phyloP scores from a whole-genome alignment of 805 yeast species.

The Candida takata region DNA sequence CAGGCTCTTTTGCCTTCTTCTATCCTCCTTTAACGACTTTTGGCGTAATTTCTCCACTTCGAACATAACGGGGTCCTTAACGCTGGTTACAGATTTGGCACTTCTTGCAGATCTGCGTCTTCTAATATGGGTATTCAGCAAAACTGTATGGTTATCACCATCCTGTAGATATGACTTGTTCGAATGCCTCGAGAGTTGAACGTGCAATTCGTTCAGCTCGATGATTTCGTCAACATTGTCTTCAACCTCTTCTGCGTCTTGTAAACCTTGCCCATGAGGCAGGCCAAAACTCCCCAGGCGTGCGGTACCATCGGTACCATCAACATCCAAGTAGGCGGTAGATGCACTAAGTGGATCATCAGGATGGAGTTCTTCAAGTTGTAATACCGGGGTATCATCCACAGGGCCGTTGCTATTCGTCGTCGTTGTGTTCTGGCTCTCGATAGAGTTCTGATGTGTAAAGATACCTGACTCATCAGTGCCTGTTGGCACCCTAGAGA shows the following conservation, averaged over 20 bases:
- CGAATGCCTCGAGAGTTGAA: slow-evolving; percentile 4
- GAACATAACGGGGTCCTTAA: slow-evolving; percentile 30
- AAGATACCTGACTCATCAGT: slow-evolving; percentile 23
- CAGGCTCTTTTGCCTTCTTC: slow-evolving; percentile 28
- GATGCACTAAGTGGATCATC: neutral
- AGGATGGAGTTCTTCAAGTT: neutral
- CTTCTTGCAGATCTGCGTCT: slow-evolving; percentile 16
- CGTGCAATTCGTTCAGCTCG: neutral
- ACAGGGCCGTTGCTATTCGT: slow-evolving; percentile 5
- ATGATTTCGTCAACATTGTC: neutral
- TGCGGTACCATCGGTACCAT: too few relatives aligned
- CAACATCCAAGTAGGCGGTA: neutral
- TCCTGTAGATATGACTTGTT: slow-evolving; percentile 31
- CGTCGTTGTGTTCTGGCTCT: slow-evolving; percentile 19
- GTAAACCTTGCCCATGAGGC: too few relatives aligned
- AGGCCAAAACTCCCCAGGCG: too few relatives aligned
- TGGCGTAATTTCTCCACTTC: slow-evolving; percentile 49
- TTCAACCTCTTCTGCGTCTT: too few relatives aligned
- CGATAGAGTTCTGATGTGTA: slow-evolving; percentile 22
- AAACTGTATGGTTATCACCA: slow-evolving; percentile 25
- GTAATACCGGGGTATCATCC: neutral
- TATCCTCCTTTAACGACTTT: slow-evolving; percentile 36
- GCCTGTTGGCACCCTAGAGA: slow-evolving; percentile 17
- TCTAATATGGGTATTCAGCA: slow-evolving; percentile 27
- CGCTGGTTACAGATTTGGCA: slow-evolving; percentile 3